Base-by-base conservation (phyloP, 1,284 basidiomycete species). In the Peniophora sp. region DNA sequence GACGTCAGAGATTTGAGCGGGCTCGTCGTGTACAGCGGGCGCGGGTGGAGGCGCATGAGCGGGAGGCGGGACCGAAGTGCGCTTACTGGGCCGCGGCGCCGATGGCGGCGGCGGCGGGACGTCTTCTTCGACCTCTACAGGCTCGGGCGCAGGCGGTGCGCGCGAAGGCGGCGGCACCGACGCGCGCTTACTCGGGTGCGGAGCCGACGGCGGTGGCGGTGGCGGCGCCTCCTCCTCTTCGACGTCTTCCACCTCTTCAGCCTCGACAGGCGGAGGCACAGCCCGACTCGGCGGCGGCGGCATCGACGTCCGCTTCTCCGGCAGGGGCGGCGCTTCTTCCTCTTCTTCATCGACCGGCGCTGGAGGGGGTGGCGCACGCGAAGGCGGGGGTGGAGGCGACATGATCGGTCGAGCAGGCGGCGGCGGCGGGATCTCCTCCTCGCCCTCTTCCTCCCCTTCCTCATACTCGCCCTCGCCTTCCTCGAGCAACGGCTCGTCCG, bases 401-500 rank as follows among this genome's bases (percentile, higher is more conserved):
- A 20, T n/a, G 37, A 41, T 32, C 27, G 27, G 27, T 50, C 67
- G 64, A 6, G 55, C 61, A 24, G 65, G 57, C 37, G 62, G 64
- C 12, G 68, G 60, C 3, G 66, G 64, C 9, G 62, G 59, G 57
- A 64, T 60, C 27, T 62, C 65, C 24, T 59, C 55, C 24, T 59
- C 57, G 44, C 58, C 57, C 8, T 42, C 55, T 3, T 23, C 32
- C 44, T 54, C 41, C 34, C 43, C n/a, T 24, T 11, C 39, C n/a
- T 32, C 24, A 41, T 50, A 22, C 18, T 37, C 47, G 47, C 37
- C 34, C 18, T 48, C 15, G n/a, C n/a, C 6, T 20, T 12, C 47
- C 8, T 47, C 22, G 35, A 24, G 24, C 24, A 20, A 15, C 34
- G 52, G 46, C 22, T 50, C 27, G 12, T 32, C 50, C 15, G 34